A percentile compares a stretch with the other conserved stretches of the same genome.
Evolutionary conservation across 345 rosid genomes (phyloP).

Genomic region (Gossypium mustelinum): DNA sequence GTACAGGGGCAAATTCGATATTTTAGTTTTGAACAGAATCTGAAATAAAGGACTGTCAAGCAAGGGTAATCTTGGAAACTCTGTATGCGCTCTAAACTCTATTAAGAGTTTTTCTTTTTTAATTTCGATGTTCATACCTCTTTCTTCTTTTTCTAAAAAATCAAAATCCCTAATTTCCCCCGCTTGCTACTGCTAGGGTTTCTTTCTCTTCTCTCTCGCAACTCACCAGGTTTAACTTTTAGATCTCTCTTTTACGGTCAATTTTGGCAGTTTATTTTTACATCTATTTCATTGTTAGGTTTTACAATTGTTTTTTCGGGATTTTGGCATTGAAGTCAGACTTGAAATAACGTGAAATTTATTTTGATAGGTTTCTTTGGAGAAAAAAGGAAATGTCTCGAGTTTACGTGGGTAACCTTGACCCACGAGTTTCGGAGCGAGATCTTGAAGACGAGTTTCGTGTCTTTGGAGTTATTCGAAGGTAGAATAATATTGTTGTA

Average conservation of each 20-base stretch:
- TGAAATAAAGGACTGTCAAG: background rate
- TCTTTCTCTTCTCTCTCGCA: background rate
- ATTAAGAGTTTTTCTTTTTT: too few relatives aligned
- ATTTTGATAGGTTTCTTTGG: slow-evolving; percentile 23
- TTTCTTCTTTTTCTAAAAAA: background rate
- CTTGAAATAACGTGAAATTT: background rate
- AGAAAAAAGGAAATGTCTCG: slow-evolving; percentile 40
- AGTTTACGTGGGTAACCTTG: slow-evolving; percentile 76
- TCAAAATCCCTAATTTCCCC: background rate
- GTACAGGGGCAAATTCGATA: too few relatives aligned
- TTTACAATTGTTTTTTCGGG: background rate
- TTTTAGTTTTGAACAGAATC: background rate
- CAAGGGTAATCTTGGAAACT: background rate
- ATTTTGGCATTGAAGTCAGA: background rate
- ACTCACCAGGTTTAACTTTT: slow-evolving; percentile 13
- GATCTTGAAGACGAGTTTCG: slow-evolving; percentile 80
- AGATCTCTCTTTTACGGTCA: slow-evolving; percentile 7
- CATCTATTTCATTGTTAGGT: background rate
- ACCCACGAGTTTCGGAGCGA: slow-evolving; percentile 64
- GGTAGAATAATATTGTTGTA: slow-evolving; percentile 28
- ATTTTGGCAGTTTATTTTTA: background rate
- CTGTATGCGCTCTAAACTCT: background rate
- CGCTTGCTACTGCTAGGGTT: background rate
- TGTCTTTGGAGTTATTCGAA: slow-evolving; percentile 55
- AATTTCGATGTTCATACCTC: background rate